phyloP scores from a whole-genome alignment of 129 eudicot genomes.

The carrot (Daucus carota) region DNA sequence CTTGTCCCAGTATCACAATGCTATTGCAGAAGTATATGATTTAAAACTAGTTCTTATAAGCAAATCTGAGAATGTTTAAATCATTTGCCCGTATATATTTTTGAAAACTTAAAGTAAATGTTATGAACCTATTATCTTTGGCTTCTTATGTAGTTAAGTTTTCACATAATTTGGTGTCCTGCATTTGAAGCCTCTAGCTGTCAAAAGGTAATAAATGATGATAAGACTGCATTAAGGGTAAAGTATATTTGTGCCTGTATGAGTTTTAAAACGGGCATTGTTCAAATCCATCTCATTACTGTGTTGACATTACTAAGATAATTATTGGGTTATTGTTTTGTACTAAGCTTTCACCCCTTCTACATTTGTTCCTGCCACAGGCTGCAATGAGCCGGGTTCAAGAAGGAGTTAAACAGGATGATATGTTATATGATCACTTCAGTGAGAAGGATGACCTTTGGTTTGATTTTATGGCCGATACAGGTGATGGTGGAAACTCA shows the following conservation, averaged over 20 bases:
- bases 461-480: constrained; percentile 99
- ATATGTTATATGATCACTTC: constrained; percentile 73
- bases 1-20: background rate
- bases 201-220: background rate
- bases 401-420: constrained; percentile 63
- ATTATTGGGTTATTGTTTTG: background rate
- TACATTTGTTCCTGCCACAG: constrained; percentile 23
- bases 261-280: background rate
- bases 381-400: constrained; percentile 84
- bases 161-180: background rate
- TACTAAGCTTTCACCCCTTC: background rate
- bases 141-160: too few relatives aligned
- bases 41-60: background rate
- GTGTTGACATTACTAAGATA: background rate
- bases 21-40: background rate
- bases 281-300: background rate
- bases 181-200: background rate
- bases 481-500: constrained; percentile 98
- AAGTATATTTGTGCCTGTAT: background rate
- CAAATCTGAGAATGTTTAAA: background rate
- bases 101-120: background rate
- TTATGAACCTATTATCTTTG: background rate
- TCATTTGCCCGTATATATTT: background rate
- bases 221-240: background rate
- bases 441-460: constrained; percentile 75